These are phyloP conservation scores for Sclerotinia minor DNA, from an alignment of 2,329 filamentous ascomycete species.

Conservation along the genomic window DNA sequence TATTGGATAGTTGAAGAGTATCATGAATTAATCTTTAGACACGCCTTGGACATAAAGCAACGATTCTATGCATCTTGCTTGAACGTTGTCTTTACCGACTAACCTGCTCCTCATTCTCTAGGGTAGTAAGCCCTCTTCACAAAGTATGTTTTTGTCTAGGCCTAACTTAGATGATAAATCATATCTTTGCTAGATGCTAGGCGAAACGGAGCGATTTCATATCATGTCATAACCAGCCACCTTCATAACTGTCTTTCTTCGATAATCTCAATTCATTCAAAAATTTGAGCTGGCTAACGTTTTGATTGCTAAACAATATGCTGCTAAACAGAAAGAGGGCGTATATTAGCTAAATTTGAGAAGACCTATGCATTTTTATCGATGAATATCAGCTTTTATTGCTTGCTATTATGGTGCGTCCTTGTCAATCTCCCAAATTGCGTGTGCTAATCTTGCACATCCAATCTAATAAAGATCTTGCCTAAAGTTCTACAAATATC, in stretches of 20 bases:
- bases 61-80: too few species aligned
- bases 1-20: too few species aligned
- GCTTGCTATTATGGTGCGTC: background rate
- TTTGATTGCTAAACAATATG: background rate
- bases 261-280: background rate
- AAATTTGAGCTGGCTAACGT: background rate
- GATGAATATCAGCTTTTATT: background rate
- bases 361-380: background rate
- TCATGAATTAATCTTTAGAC: too few species aligned
- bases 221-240: background rate
- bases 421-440: background rate
- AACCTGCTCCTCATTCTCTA: background rate
- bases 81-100: background rate
- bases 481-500: background rate
- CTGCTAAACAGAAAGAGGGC: background rate
- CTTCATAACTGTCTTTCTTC: rapidly evolving
- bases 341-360: too few species aligned
- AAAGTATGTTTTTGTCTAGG: background rate
- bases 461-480: background rate
- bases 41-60: too few species aligned
- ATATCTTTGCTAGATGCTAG: background rate
- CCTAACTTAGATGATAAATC: background rate
- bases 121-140: rapidly evolving
- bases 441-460: too few species aligned
- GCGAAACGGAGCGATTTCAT: background rate